These are phyloP conservation scores for Coix lacrymajobi DNA, from an alignment of 176 grass and related monocot species.

Conservation along the genomic window DNA sequence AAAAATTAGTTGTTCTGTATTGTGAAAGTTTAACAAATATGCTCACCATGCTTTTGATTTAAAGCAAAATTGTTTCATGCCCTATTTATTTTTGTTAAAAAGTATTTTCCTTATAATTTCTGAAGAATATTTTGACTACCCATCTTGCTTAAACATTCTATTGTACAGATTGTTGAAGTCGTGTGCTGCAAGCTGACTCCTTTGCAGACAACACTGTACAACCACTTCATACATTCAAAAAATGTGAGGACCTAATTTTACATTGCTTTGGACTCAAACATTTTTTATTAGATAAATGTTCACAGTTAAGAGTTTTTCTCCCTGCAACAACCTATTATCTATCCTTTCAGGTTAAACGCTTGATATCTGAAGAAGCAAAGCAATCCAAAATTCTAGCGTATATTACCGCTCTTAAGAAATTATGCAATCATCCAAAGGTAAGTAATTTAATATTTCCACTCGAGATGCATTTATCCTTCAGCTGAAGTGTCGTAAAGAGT, in stretches of 20 bases:
- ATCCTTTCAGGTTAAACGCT: slow-evolving; percentile 63
- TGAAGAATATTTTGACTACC: background rate
- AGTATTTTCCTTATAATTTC: background rate
- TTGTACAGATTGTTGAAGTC: slow-evolving; percentile 86
- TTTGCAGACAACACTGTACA: slow-evolving; percentile 81
- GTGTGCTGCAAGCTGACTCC: slow-evolving; percentile 92
- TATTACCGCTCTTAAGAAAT: slow-evolving; percentile 97
- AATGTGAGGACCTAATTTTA: slow-evolving; percentile 56
- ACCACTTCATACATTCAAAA: slow-evolving; percentile 97
- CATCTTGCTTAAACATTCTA: slow-evolving; percentile 24
- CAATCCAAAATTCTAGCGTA: slow-evolving; percentile 89
- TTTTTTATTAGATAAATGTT: slow-evolving; percentile 22
- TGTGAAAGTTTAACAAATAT: slow-evolving; percentile 11
- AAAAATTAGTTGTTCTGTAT: background rate
- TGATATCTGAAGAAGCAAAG: slow-evolving; percentile 80
- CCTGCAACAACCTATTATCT: slow-evolving; percentile 4
- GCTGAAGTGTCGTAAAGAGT: background rate
- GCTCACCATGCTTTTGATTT: background rate
- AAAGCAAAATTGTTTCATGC: background rate
- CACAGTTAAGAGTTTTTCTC: background rate
- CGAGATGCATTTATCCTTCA: background rate
- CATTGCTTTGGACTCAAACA: slow-evolving; percentile 7
- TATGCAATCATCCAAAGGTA: slow-evolving; percentile 99
- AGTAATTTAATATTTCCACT: slow-evolving; percentile 22
- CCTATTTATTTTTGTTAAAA: background rate